These are phyloP conservation scores for Heterococcus sp. DNA, from an alignment of 108 stramenopile genomes.

Conservation along the genomic window DNA sequence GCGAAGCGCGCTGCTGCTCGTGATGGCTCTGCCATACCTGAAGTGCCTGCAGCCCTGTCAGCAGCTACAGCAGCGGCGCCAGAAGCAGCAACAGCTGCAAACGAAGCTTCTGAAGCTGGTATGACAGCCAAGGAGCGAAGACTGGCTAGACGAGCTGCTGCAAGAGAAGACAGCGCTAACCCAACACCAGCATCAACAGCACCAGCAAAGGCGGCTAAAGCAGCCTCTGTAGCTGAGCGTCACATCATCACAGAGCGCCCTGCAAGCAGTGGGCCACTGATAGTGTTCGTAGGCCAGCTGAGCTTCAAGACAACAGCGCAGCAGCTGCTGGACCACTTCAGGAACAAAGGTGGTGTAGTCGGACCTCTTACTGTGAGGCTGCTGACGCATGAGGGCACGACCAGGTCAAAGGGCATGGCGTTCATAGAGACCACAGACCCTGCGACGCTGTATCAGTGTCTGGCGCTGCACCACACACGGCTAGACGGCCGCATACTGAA, in stretches of 20 bases:
- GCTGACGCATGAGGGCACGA: slow-evolving; percentile 43
- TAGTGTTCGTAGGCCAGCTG: slow-evolving; percentile 86
- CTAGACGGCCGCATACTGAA: slow-evolving; percentile 85
- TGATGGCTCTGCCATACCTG: too few species aligned
- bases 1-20: neutral
- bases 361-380: slow-evolving; percentile 71
- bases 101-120: neutral
- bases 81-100: neutral
- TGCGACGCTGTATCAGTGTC: slow-evolving; percentile 73
- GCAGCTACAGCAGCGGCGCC: neutral
- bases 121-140: slow-evolving; percentile 41
- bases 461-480: slow-evolving; percentile 80
- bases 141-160: slow-evolving; percentile 21
- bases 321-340: slow-evolving; percentile 60
- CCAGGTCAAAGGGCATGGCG: slow-evolving; percentile 74
- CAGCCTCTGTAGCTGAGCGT: neutral
- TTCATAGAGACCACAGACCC: slow-evolving; percentile 69
- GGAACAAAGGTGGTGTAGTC: slow-evolving; percentile 40
- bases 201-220: neutral
- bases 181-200: neutral
- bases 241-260: neutral
- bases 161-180: slow-evolving; percentile 15
- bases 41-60: neutral
- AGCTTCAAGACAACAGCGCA: slow-evolving; percentile 74
- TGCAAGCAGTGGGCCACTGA: slow-evolving; percentile 59